Conservation (phyloP, 352 stramenopile species). For the Phytophthora pini region DNA sequence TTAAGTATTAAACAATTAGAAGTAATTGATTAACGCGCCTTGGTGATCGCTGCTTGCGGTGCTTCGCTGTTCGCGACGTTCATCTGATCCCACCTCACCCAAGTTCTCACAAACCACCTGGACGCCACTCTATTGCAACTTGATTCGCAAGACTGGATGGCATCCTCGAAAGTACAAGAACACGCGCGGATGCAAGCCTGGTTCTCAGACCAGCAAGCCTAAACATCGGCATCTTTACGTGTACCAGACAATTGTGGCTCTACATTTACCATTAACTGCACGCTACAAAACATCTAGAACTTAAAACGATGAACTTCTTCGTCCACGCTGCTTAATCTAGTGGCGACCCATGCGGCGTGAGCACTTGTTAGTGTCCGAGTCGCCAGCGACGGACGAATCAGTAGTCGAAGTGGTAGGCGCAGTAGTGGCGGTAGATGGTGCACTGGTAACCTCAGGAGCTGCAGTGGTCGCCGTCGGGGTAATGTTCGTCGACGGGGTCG, state of each 20-base stretch:
- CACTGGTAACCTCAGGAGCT: conserved; percentile 9
- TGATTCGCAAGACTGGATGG: neutral
- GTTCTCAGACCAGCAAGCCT: neutral
- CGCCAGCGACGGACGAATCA: conserved; percentile 17
- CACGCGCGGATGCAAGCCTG: neutral
- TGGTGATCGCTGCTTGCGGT: neutral
- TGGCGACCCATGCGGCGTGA: conserved; percentile 29
- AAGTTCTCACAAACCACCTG: conserved; percentile 24
- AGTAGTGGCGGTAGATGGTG: conserved; percentile 12
- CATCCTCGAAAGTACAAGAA: neutral
- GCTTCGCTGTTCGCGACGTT: conserved; percentile 5
- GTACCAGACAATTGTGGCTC: no score
- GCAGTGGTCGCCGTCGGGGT: conserved; percentile 17
- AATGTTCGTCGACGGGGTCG: conserved; percentile 3
- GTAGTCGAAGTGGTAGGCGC: conserved; percentile 5
- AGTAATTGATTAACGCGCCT: conserved; percentile 2
- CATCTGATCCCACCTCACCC: conserved; percentile 15
- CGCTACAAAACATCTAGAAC: conserved; percentile 24
- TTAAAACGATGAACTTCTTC: neutral
- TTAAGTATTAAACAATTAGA: no score
- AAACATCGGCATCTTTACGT: neutral
- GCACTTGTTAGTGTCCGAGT: conserved; percentile 27
- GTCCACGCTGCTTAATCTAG: conserved; percentile 14
- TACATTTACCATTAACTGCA: conserved; percentile 5
- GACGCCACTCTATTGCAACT: neutral